These are phyloP conservation scores for Sporobolomyces roseus DNA, from an alignment of 768 basidiomycete species.

Conservation along the genomic window DNA sequence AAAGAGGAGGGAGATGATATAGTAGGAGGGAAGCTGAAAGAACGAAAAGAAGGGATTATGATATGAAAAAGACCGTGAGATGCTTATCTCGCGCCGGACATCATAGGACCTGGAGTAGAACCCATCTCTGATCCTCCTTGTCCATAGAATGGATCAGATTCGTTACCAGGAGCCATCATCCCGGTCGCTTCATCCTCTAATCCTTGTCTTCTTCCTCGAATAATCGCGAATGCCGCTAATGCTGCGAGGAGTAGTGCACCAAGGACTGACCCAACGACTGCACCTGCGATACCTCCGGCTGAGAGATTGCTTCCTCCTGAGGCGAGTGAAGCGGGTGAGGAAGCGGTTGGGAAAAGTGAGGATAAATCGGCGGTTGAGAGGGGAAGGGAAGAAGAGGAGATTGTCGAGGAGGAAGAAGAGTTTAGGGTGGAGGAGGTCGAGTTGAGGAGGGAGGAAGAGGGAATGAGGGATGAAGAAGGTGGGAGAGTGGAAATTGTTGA, in stretches of 20 bases:
- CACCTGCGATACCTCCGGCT: slow-evolving; percentile 58
- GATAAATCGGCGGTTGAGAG: not conserved
- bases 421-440: not conserved
- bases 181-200: slow-evolving; percentile 62
- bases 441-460: not conserved
- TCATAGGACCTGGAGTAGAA: not conserved
- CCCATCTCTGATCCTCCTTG: not conserved
- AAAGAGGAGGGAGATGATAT: too few relatives aligned
- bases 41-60: too few relatives aligned
- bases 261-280: slow-evolving; percentile 58
- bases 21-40: too few relatives aligned
- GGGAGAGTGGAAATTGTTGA: not conserved
- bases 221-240: not conserved
- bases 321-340: not conserved
- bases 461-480: not conserved
- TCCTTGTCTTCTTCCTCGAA: slow-evolving; percentile 46
- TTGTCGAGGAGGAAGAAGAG: not conserved
- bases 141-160: slow-evolving; percentile 44
- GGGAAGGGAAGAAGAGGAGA: not conserved
- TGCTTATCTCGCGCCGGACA: not conserved
- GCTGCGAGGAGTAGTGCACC: not conserved
- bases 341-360: not conserved
- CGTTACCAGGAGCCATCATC: slow-evolving; percentile 50
- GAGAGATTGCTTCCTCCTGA: slow-evolving; percentile 2
- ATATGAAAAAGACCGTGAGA: too few relatives aligned